These are phyloP conservation scores for Pseudoneurospora amorphoporcata DNA, from an alignment of 495 filamentous ascomycete genomes.

Conservation along the genomic window DNA sequence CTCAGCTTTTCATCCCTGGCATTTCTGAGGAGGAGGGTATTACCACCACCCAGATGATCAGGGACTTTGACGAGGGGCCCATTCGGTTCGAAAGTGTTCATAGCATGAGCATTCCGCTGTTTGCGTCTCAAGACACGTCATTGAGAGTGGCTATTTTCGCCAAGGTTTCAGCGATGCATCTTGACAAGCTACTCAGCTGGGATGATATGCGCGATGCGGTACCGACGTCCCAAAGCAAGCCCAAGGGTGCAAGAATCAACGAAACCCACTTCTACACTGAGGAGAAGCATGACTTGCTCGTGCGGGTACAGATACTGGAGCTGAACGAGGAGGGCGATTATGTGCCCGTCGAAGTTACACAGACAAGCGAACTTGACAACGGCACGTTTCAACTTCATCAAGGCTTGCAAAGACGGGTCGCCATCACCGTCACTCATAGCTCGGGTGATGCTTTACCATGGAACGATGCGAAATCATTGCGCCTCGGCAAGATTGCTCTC, in stretches of 20 bases:
- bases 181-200: constrained; percentile 97
- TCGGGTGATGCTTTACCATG: constrained; percentile 80
- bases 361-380: constrained; percentile 66
- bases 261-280: constrained; percentile 88
- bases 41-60: constrained; percentile 91
- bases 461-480: constrained; percentile 65
- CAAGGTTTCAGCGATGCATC: constrained; percentile 81
- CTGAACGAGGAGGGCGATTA: constrained; percentile 86
- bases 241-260: constrained; percentile 63
- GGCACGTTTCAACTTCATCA: constrained; percentile 94
- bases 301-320: constrained; percentile 77
- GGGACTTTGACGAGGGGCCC: constrained; percentile 87
- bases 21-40: constrained; percentile 86
- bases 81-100: constrained; percentile 95
- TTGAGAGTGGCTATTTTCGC: constrained; percentile 92
- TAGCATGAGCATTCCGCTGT: constrained; percentile 93
- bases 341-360: constrained; percentile 82
- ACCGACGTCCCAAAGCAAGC: constrained; percentile 41
- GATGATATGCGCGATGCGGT: constrained; percentile 87
- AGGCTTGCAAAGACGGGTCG: constrained; percentile 81
- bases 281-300: constrained; percentile 89
- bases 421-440: constrained; percentile 77
- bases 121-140: constrained; percentile 60
- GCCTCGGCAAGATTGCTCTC: constrained; percentile 69
- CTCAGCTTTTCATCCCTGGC: constrained; percentile 88